Evolutionary conservation across 106 monocot species (phyloP), one percentile per base, ranked within the genome.

Genomic region (Platanthera guangdongensis): DNA sequence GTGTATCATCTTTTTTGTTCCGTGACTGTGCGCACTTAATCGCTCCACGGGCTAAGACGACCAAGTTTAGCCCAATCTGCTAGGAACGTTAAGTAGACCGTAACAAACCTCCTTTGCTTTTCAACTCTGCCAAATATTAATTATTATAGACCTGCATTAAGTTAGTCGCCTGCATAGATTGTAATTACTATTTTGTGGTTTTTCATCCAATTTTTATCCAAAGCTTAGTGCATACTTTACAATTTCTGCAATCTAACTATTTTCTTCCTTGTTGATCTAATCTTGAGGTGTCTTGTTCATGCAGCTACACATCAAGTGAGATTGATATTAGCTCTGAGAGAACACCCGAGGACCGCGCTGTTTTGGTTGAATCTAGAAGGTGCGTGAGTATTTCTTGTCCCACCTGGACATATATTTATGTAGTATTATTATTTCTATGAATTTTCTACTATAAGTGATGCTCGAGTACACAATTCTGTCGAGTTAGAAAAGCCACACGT

Each of bases 281-380:
- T 13, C 16, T 16, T 52, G 9, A 59, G 7, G 6, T 47, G 46
- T 25, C 9, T 19, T 76, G 2, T 25, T 57, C n/a, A 46, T 88
- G 73, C 86, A 89, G 94, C 79, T 87, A 85, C 76, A 83, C 81
- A 68, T 80, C 83, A 32, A 80, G 87, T 62, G 89, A 89, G 68
- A 47, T 84, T 11, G 85, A 91, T 68, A 47, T 60, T 30, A 79
- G 70, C 69, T 45, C 69, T 62, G 79, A 88, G 80, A 87, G 79
- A 78, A 57, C 81, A 30, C 54, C 76, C 15, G 90, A 94, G 51
- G 86, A 90, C 39, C 86, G 72, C 45, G 55, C 84, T 64, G 46
- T 82, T 21, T 83, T 90, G 51, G 68, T 83, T 51, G 86, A 88
- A 83, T 76, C 94, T 19, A 81, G 79, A 80, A 90, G 93, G 93